Percentiles rank a stretch among this genome's conserved stretches.
These are phyloP conservation scores for Lantana camara DNA, from an alignment of 257 asterid genomes.

Conservation along the genomic window DNA sequence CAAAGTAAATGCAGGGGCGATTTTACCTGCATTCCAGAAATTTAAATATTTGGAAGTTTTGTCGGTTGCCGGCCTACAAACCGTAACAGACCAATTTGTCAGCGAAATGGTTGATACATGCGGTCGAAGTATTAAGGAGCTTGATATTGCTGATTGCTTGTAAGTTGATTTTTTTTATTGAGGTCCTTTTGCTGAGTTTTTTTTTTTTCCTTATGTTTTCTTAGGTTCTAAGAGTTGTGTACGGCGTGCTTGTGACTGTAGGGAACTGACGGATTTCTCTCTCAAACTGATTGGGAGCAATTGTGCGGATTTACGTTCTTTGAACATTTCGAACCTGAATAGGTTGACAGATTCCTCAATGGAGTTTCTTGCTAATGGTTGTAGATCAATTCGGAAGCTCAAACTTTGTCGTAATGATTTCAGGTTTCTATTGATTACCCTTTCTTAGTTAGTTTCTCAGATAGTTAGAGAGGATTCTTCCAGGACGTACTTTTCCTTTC, in stretches of 20 bases:
- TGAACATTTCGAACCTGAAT: constrained; percentile 62
- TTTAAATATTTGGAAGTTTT: constrained; percentile 64
- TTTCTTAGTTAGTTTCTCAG: background rate
- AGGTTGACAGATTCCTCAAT: constrained; percentile 68
- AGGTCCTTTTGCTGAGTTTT: constrained; percentile 23
- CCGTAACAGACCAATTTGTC: constrained; percentile 60
- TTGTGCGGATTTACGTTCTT: constrained; percentile 57
- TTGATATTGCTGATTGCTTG: constrained; percentile 68
- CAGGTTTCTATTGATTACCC: constrained; percentile 51
- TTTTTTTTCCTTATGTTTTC: background rate
- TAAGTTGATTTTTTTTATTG: constrained; percentile 46
- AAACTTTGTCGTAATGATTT: constrained; percentile 59
- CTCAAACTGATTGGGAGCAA: constrained; percentile 56
- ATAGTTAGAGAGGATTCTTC: background rate
- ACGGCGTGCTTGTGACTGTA: constrained; percentile 39
- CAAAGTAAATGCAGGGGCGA: constrained; percentile 52
- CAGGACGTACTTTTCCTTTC: background rate
- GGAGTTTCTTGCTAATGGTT: constrained; percentile 74
- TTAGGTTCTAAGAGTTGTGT: constrained; percentile 6
- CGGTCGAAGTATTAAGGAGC: constrained; percentile 67
- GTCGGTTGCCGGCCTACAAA: constrained; percentile 68
- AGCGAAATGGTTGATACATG: constrained; percentile 38
- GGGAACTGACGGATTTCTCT: constrained; percentile 65
- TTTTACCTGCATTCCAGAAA: constrained; percentile 54
- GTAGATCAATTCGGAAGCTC: constrained; percentile 59